These are phyloP conservation scores for Cercis canadensis DNA, from an alignment of 306 rosid genomes.

Conservation along the genomic window DNA sequence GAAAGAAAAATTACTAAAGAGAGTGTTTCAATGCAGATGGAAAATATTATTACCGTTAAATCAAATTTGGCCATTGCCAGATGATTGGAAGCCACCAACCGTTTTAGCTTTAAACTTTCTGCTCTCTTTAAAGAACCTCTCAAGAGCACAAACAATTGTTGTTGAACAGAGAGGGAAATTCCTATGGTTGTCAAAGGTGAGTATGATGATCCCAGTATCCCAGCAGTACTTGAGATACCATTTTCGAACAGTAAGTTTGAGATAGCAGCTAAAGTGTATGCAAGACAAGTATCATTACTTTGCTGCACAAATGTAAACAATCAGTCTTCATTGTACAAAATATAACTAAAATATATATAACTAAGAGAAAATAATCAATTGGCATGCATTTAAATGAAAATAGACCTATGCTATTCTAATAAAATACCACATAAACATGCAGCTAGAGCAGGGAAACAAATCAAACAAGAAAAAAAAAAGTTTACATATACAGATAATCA, in stretches of 20 bases:
- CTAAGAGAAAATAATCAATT: too few species aligned
- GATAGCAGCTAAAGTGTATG: slow-evolving; percentile 91
- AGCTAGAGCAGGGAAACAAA: neutral
- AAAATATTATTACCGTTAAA: slow-evolving; percentile 70
- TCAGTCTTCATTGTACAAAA: slow-evolving; percentile 38
- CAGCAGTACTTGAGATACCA: slow-evolving; percentile 88
- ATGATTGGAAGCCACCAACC: slow-evolving; percentile 92
- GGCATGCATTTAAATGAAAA: neutral
- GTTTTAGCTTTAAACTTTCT: slow-evolving; percentile 84
- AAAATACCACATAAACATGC: neutral
- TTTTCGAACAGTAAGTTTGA: slow-evolving; percentile 93
- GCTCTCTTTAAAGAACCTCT: slow-evolving; percentile 96
- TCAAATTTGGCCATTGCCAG: slow-evolving; percentile 94
- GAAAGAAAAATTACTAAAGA: slow-evolving; percentile 18
- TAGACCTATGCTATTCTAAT: neutral
- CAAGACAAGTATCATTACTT: slow-evolving; percentile 92
- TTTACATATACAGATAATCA: too few species aligned
- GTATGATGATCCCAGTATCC: slow-evolving; percentile 86
- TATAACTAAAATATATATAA: slow-evolving; percentile 1
- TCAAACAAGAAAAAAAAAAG: neutral
- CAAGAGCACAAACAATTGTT: slow-evolving; percentile 89
- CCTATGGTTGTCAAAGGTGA: slow-evolving; percentile 88
- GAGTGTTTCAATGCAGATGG: slow-evolving; percentile 20
- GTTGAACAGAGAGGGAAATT: slow-evolving; percentile 85
- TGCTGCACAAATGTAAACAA: slow-evolving; percentile 67